Conservation (phyloP, 2,329 filamentous ascomycete genomes). For the Cordyceps tenuipes region DNA sequence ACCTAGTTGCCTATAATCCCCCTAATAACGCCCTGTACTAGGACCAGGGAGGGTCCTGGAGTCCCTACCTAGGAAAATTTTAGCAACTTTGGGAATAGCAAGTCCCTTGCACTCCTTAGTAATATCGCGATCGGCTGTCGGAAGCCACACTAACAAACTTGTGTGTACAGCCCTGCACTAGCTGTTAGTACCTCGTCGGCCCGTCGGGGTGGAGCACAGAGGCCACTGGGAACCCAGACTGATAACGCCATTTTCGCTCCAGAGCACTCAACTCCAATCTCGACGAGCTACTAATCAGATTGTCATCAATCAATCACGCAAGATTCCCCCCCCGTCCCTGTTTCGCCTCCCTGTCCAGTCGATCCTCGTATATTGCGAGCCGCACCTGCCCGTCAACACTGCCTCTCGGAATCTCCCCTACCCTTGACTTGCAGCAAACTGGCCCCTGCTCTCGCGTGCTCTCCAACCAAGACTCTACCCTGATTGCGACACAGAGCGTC, state of each 20-base stretch:
- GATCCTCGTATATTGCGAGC: conserved; percentile 7
- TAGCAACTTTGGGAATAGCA: background rate
- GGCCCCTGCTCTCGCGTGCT: background rate
- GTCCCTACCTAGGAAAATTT: background rate
- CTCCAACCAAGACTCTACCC: background rate
- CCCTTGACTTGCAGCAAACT: conserved; percentile 1
- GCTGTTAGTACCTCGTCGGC: conserved; percentile 3
- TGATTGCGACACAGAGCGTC: background rate
- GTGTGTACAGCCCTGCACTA: background rate
- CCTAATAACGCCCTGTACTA: background rate
- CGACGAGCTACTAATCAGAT: background rate
- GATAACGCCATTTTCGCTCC: conserved; percentile 33
- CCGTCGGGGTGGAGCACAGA: conserved; percentile 8
- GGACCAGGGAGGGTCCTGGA: background rate
- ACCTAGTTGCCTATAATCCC: no score
- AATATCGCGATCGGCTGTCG: conserved; percentile 10
- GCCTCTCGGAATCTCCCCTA: background rate
- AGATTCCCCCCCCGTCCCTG: background rate
- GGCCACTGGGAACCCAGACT: background rate
- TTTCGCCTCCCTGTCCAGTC: background rate
- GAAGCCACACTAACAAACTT: conserved; percentile 1
- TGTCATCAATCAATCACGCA: conserved; percentile 9
- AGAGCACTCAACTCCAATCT: conserved; percentile 24
- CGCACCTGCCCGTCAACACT: conserved; percentile 1
- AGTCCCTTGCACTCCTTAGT: background rate